Base-by-base conservation (phyloP, 768 basidiomycete species). In the Mycena amicta region DNA sequence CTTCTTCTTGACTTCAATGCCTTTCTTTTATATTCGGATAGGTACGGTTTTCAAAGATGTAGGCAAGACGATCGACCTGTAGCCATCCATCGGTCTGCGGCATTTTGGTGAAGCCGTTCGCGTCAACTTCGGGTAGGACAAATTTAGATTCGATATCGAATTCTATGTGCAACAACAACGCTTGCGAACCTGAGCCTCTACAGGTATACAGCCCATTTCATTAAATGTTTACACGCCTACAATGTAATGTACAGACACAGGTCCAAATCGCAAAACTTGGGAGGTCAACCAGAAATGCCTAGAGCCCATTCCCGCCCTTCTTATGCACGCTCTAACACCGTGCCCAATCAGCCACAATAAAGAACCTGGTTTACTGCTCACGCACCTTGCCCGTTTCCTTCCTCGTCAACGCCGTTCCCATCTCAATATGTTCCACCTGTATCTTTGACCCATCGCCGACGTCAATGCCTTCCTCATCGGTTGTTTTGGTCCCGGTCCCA, bases 61-160 rank as follows among this genome's bases (percentile, higher is more conserved):
- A 25, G 87, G 87, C 29, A 83, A 83, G 66, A 80, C 80, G 50
- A 75, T 78, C 45, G 84, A 87, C 23, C 69, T 97, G 25, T 94
- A 88, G 68, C 95, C 96, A 2, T 86, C 92, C n/a, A 83, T 97
- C 56, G 95, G 95, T 25, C 79, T 98, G 54, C 89, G 91, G 50
- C 89, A 94, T 66, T 74, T 79, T 1, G 83, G 84, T 30, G 96
- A 98, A 72, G 78, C 83, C 13, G 75, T 98, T 37, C 84, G 86
- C 30, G 88, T 88, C 67, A 98, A 98, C 75, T 95, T 98, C 70
- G 93, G 93, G 26, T 86, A 88, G 68, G 85, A 84, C 8, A 80
- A 87, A 3, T 98, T 98, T 83, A 82, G 79, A 65, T 98, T 85
- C 71, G 95, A 97, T 71, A 96, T 98, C 68, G 91, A 95, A 55